A percentile compares a stretch with the other conserved stretches of the same genome.
Evolutionary conservation across 768 basidiomycete genomes (phyloP).

Genomic region (Rhodosporidiobolus odoratus): DNA sequence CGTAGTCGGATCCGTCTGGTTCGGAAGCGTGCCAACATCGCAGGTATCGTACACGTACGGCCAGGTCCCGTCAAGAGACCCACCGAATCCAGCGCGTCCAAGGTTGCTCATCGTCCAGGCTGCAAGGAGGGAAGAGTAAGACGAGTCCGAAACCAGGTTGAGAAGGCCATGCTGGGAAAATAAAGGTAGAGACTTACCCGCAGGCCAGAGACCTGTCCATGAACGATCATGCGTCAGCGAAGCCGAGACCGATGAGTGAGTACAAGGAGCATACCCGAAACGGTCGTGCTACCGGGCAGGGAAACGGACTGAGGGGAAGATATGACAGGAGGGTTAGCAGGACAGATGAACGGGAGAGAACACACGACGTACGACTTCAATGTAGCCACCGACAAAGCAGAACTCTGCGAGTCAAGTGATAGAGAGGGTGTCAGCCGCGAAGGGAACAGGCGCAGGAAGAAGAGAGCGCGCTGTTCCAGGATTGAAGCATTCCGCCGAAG

Average conservation of each 20-base stretch:
- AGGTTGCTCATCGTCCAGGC: conserved; percentile 42
- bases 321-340: not conserved
- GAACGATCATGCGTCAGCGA: not conserved
- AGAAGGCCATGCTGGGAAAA: not conserved
- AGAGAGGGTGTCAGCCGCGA: too few species aligned
- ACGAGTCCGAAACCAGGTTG: not conserved
- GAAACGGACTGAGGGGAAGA: not conserved
- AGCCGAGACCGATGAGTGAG: not conserved
- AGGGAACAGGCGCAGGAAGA: not conserved
- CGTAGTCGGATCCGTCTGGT: conserved; percentile 13
- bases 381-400: conserved; percentile 37
- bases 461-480: conserved; percentile 22
- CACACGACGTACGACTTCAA: conserved; percentile 16
- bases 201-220: conserved; percentile 23
- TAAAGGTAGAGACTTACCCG: not conserved
- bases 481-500: conserved; percentile 36
- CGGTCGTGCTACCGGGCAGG: conserved; percentile 4
- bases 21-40: conserved; percentile 62
- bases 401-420: conserved; percentile 17
- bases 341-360: too few species aligned
- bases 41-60: conserved; percentile 12
- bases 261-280: not conserved
- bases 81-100: conserved; percentile 42
- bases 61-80: conserved; percentile 21
- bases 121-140: not conserved